phyloP scores from a whole-genome alignment of 2,329 filamentous ascomycete species.

The Stylonectria norvegica region DNA sequence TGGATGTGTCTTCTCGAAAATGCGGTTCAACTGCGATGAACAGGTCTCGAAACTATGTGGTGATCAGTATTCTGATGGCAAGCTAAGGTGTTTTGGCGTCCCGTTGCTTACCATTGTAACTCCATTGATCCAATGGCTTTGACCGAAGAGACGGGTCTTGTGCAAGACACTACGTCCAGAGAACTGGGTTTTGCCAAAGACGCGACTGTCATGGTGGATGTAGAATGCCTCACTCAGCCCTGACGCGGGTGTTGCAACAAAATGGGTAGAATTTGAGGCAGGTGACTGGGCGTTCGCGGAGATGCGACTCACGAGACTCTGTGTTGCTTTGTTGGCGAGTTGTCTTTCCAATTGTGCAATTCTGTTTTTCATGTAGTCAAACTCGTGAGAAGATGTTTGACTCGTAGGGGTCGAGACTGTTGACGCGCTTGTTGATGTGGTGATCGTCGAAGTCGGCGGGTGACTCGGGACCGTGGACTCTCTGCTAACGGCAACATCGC shows the following conservation, averaged over 20 bases:
- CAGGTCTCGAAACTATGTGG: constrained; percentile 40
- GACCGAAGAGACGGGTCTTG: constrained; percentile 55
- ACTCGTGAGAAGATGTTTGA: constrained; percentile 11
- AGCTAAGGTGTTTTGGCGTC: too few relatives aligned
- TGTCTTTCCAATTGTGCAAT: constrained; percentile 16
- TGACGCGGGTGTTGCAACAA: constrained; percentile 36
- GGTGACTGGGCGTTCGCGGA: constrained; percentile 3
- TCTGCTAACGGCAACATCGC: too few relatives aligned
- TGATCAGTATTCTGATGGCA: constrained; percentile 3
- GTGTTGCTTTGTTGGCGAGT: neutral
- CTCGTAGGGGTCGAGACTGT: constrained; percentile 4
- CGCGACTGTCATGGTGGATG: constrained; percentile 36
- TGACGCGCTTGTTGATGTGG: constrained; percentile 2
- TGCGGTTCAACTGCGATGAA: constrained; percentile 42
- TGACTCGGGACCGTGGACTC: neutral
- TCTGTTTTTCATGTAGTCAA: constrained; percentile 11
- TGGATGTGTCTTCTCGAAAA: constrained; percentile 37
- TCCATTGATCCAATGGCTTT: constrained; percentile 55
- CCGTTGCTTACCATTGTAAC: constrained; percentile 40
- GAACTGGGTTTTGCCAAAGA: constrained; percentile 27
- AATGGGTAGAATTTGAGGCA: too few relatives aligned
- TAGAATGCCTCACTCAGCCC: constrained; percentile 42
- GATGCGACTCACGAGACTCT: neutral
- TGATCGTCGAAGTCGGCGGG: neutral
- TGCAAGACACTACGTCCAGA: constrained; percentile 46